These are phyloP conservation scores for Heterobasidion occidentale DNA, from an alignment of 1,284 basidiomycete genomes.

Conservation along the genomic window DNA sequence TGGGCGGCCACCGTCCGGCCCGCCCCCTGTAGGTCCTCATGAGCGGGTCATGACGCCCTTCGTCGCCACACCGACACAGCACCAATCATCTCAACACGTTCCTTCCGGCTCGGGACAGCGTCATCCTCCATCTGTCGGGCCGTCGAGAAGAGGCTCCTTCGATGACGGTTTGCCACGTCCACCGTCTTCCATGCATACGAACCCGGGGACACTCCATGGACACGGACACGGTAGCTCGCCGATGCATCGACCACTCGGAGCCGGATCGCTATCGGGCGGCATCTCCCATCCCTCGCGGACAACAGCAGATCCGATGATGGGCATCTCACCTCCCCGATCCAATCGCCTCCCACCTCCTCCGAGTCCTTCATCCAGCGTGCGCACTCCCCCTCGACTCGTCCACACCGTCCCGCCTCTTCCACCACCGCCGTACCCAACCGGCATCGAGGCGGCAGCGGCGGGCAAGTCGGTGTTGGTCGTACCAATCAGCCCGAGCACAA, in stretches of 20 bases:
- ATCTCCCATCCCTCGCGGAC: neutral
- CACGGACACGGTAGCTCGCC: neutral
- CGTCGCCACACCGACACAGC: constrained; percentile 38
- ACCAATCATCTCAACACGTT: constrained; percentile 6
- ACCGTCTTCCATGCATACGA: neutral
- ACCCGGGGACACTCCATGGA: neutral
- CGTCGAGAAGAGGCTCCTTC: constrained; percentile 26
- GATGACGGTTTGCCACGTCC: neutral
- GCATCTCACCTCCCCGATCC: constrained; percentile 1
- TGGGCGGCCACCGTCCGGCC: constrained; percentile 14
- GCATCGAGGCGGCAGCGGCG: neutral
- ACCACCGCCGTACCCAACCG: constrained; percentile 4
- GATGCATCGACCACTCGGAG: neutral
- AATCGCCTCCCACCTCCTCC: neutral
- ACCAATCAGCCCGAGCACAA: constrained; percentile 5
- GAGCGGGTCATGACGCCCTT: constrained; percentile 36
- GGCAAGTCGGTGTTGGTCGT: constrained; percentile 3
- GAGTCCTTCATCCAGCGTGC: neutral
- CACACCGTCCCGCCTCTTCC: neutral
- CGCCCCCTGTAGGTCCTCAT: constrained; percentile 29
- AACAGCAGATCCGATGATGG: neutral
- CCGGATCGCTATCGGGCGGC: neutral
- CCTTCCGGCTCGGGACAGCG: constrained; percentile 15
- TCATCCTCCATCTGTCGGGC: constrained; percentile 16
- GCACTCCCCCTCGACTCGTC: neutral